phyloP scores from a whole-genome alignment of 495 filamentous ascomycete species.

The Emericellopsis terricola region DNA sequence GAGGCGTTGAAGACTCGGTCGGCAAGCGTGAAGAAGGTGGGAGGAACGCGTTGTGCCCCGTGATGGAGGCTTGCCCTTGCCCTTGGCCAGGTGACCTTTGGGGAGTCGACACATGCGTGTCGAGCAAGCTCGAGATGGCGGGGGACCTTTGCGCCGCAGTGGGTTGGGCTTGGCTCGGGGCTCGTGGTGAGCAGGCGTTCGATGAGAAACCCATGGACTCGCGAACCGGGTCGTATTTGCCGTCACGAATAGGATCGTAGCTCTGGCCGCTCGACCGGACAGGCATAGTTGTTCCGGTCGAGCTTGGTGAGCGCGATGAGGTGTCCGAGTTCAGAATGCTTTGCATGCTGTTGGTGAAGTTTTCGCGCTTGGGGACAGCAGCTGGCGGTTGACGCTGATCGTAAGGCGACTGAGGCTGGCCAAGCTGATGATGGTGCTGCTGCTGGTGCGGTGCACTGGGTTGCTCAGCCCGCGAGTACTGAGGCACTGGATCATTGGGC shows the following conservation, averaged over 20 bases:
- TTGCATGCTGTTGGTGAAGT: slow-evolving; percentile 24
- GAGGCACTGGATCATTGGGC: background rate
- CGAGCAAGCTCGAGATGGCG: slow-evolving; percentile 77
- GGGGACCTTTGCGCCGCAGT: slow-evolving; percentile 58
- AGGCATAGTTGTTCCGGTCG: slow-evolving; percentile 4
- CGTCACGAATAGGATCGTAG: slow-evolving; percentile 74
- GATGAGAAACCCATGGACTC: slow-evolving; percentile 19
- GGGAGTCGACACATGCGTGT: slow-evolving; percentile 39
- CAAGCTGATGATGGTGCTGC: background rate
- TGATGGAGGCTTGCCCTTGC: slow-evolving; percentile 13
- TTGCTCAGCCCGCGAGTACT: background rate
- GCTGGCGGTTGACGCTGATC: no score
- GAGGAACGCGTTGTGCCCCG: slow-evolving; percentile 9
- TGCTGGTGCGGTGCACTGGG: background rate
- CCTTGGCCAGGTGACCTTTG: slow-evolving; percentile 27
- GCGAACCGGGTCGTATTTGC: slow-evolving; percentile 39
- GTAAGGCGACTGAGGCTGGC: slow-evolving; percentile 2
- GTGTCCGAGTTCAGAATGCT: slow-evolving; percentile 31
- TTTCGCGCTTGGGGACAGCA: no score
- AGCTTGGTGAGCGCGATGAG: background rate
- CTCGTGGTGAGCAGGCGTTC: slow-evolving; percentile 1
- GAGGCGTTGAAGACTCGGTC: slow-evolving; percentile 11
- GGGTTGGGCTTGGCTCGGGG: background rate
- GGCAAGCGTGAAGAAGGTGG: slow-evolving; percentile 5
- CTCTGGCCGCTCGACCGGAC: slow-evolving; percentile 50